phyloP scores from a whole-genome alignment of 1,139 yeast genomes.

The Magnusiomyces magnusii region DNA sequence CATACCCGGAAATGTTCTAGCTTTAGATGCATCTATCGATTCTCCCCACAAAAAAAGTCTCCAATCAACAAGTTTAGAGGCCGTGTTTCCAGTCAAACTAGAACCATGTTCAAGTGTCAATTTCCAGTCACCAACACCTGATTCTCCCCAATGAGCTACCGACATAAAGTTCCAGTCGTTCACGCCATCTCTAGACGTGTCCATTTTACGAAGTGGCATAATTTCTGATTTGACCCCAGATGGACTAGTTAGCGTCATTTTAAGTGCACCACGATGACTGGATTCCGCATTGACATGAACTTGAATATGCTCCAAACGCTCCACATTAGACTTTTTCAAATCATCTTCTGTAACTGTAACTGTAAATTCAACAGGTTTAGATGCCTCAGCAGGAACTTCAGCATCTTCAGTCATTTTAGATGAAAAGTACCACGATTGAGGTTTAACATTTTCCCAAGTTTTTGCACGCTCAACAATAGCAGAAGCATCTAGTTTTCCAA shows the following conservation, averaged over 20 bases:
- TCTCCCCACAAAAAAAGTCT: conserved; percentile 79
- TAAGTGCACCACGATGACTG: conserved; percentile 60
- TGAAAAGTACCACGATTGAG: conserved; percentile 76
- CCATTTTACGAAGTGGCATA: conserved; percentile 63
- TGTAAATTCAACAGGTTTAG: no score
- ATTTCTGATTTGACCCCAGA: conserved; percentile 63
- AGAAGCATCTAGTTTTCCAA: conserved; percentile 86
- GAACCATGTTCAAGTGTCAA: conserved; percentile 50
- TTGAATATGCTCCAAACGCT: conserved; percentile 76
- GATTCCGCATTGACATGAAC: conserved; percentile 68
- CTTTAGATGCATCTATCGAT: conserved; percentile 53
- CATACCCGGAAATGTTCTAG: conserved; percentile 43
- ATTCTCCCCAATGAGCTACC: conserved; percentile 98
- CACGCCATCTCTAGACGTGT: conserved; percentile 53
- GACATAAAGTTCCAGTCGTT: conserved; percentile 88
- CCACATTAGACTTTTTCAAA: conserved; percentile 51
- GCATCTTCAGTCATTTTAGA: conserved; percentile 36
- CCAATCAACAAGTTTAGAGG: no score
- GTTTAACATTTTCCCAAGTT: conserved; percentile 77
- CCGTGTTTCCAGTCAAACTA: conserved; percentile 30
- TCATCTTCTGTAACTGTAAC: conserved; percentile 46
- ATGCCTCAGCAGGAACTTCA: no score
- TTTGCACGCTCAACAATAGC: conserved; percentile 65
- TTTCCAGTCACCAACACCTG: conserved; percentile 80
- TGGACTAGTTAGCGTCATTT: conserved; percentile 65